A percentile compares a stretch with the other conserved stretches of the same genome.
Conservation (phyloP, 1,139 yeast genomes). For the Nakaseomyces bracarensis region DNA sequence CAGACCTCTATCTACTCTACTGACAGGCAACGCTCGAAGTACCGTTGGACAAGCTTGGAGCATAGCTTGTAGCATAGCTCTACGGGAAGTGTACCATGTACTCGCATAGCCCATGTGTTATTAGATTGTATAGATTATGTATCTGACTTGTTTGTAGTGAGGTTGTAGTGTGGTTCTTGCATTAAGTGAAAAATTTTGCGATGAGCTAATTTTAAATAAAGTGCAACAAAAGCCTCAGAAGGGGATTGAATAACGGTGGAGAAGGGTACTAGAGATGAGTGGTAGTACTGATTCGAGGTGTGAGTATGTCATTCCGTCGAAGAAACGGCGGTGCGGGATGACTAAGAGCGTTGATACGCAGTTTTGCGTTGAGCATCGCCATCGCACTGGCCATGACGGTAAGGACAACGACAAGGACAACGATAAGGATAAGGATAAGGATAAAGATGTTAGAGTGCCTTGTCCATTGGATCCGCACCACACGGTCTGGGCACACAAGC, state of each 20-base stretch:
- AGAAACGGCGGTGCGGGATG: constrained; percentile 29
- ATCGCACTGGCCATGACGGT: too few relatives aligned
- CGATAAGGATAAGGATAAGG: neutral
- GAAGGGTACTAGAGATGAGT: neutral
- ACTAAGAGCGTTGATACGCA: constrained; percentile 14
- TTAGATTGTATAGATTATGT: too few relatives aligned
- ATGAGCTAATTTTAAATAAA: constrained; percentile 7
- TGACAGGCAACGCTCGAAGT: too few relatives aligned
- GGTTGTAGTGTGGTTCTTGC: too few relatives aligned
- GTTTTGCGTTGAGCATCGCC: constrained; percentile 27
- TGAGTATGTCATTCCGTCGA: constrained; percentile 19
- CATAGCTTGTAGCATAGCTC: too few relatives aligned
- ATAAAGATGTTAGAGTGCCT: constrained; percentile 39
- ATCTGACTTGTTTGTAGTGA: too few relatives aligned
- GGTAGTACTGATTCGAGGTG: constrained; percentile 18
- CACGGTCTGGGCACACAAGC: constrained; percentile 54
- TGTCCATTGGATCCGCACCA: constrained; percentile 78
- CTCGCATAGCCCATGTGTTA: too few relatives aligned
- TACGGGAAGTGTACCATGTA: too few relatives aligned
- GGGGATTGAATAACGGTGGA: neutral
- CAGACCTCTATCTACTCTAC: too few relatives aligned
- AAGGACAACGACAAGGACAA: neutral
- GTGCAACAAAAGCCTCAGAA: neutral
- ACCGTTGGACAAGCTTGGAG: too few relatives aligned
- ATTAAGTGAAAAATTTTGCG: constrained; percentile 1